Conservation (phyloP, 306 rosid species). For the Albizia julibrissin region DNA sequence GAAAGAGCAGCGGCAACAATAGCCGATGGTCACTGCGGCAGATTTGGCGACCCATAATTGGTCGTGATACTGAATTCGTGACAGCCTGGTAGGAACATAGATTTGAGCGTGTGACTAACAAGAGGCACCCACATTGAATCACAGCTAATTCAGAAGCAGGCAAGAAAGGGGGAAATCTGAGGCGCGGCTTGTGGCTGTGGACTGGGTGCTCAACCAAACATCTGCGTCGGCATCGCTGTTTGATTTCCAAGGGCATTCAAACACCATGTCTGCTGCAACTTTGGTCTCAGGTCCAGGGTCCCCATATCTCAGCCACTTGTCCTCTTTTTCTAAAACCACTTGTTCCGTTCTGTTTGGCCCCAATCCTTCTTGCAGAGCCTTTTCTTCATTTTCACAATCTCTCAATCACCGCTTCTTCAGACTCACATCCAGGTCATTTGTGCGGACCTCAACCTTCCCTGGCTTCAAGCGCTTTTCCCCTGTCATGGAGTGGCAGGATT, state of each 20-base stretch:
- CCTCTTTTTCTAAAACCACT: constrained; percentile 22
- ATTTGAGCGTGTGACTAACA: background rate
- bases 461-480: constrained; percentile 54
- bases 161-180: constrained; percentile 3
- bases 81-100: background rate
- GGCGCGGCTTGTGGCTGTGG: constrained; percentile 4
- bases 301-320: constrained; percentile 12
- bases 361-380: constrained; percentile 41
- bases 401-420: constrained; percentile 41
- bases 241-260: background rate
- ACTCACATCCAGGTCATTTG: constrained; percentile 37
- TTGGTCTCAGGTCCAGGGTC: constrained; percentile 26
- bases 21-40: background rate
- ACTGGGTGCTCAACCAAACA: background rate
- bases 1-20: background rate
- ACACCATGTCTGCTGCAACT: constrained; percentile 50
- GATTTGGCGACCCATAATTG: background rate
- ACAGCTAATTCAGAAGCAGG: background rate
- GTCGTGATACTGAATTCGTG: background rate
- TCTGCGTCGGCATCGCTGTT: background rate
- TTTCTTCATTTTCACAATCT: constrained; percentile 40
- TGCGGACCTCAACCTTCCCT: constrained; percentile 42
- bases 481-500: constrained; percentile 97
- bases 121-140: background rate
- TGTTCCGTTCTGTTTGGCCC: constrained; percentile 28